Conservation (phyloP, 352 stramenopile genomes). For the Phytophthora chlamydospora region DNA sequence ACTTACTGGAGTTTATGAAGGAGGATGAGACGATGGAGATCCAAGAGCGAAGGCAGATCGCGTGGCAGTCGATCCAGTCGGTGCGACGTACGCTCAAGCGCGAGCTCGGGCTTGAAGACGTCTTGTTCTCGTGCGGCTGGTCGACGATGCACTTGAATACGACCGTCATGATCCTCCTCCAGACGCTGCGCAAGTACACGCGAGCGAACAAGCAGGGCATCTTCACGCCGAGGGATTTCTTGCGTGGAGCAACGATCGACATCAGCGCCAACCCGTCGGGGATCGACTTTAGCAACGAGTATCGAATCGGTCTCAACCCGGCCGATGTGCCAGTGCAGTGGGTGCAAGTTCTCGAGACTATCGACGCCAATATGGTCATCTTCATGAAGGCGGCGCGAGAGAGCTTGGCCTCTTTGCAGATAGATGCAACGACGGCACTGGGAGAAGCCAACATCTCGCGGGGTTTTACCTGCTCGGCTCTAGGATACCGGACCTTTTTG, state of each 20-base stretch:
- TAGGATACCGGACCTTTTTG: conserved; percentile 60
- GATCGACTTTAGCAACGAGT: conserved; percentile 68
- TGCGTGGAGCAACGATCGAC: conserved; percentile 42
- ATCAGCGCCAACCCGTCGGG: conserved; percentile 55
- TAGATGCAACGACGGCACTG: conserved; percentile 41
- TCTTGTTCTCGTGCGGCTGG: conserved; percentile 63
- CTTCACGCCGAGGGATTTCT: conserved; percentile 44
- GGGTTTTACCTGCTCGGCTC: conserved; percentile 56
- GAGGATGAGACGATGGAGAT: conserved; percentile 39
- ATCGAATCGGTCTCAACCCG: conserved; percentile 57
- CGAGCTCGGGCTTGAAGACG: conserved; percentile 55
- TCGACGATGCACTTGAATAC: conserved; percentile 65
- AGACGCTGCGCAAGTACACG: conserved; percentile 59
- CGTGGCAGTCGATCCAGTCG: conserved; percentile 65
- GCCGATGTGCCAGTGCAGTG: conserved; percentile 70
- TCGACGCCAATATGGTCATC: conserved; percentile 54
- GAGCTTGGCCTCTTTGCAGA: conserved; percentile 42
- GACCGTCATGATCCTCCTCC: conserved; percentile 61
- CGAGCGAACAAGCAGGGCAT: conserved; percentile 42
- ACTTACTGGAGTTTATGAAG: conserved; percentile 49
- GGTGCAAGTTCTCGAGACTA: conserved; percentile 61
- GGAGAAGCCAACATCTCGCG: conserved; percentile 39
- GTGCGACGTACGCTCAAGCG: conserved; percentile 51
- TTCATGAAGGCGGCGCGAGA: conserved; percentile 49
- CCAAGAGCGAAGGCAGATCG: conserved; percentile 48